Evolutionary conservation across 495 filamentous ascomycete genomes (phyloP).

Genomic region (Penicillium cinerascens): DNA sequence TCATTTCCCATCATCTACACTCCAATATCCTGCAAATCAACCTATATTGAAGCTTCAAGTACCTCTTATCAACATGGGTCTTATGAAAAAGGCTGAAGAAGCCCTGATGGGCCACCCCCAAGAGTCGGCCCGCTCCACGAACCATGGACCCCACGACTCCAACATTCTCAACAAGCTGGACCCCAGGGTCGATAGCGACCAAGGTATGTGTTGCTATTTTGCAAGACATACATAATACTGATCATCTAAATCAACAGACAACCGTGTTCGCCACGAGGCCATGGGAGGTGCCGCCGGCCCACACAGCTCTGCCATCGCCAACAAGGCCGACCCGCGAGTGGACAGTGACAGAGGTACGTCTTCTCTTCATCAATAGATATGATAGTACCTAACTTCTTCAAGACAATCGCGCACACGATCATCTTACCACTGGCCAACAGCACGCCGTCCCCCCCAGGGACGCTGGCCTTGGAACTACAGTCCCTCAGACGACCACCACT

Average conservation of each 20-base stretch:
- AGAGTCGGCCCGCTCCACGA: slow-evolving; percentile 10
- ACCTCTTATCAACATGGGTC: slow-evolving; percentile 5
- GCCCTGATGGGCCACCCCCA: slow-evolving; percentile 6
- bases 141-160: slow-evolving; percentile 33
- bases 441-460: not conserved
- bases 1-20: not conserved
- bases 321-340: slow-evolving; percentile 52
- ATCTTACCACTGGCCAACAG: not conserved
- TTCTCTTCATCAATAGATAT: not conserved
- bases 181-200: slow-evolving; percentile 47
- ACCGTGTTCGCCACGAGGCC: not conserved
- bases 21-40: not conserved
- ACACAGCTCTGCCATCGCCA: slow-evolving; percentile 35
- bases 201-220: slow-evolving; percentile 1
- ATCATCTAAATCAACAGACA: not conserved
- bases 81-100: slow-evolving; percentile 12
- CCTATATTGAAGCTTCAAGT: not conserved
- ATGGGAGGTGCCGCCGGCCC: slow-evolving; percentile 20
- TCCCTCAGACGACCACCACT: not conserved
- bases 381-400: not conserved
- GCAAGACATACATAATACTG: not conserved
- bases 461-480: not conserved
- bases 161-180: slow-evolving; percentile 45
- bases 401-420: not conserved
- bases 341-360: slow-evolving; percentile 25